These are phyloP conservation scores for Termitomyces sp. DNA, from an alignment of 768 basidiomycete genomes.

Conservation along the genomic window DNA sequence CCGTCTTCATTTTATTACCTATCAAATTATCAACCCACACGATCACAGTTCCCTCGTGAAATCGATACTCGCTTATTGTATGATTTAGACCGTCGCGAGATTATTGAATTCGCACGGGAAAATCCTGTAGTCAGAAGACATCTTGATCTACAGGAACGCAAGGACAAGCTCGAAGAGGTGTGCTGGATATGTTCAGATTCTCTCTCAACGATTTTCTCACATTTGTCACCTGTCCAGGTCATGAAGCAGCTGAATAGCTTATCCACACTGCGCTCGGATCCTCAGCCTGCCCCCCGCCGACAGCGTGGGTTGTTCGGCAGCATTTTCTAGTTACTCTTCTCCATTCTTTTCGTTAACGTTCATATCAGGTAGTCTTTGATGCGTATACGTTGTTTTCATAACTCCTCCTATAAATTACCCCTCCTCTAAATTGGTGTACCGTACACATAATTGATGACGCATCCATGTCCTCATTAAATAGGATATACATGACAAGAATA, in stretches of 20 bases:
- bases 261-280: constrained; percentile 83
- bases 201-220: not conserved
- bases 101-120: constrained; percentile 89
- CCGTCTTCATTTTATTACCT: too few relatives aligned
- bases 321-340: constrained; percentile 48
- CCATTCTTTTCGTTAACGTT: not conserved
- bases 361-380: not conserved
- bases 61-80: constrained; percentile 93
- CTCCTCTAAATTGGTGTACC: constrained; percentile 8
- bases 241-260: constrained; percentile 95
- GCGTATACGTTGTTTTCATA: not conserved
- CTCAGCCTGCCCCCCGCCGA: constrained; percentile 68
- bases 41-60: constrained; percentile 85
- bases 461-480: not conserved
- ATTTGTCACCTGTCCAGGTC: constrained; percentile 45
- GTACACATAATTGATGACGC: constrained; percentile 1
- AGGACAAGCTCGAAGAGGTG: constrained; percentile 96
- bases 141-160: constrained; percentile 92
- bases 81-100: constrained; percentile 88
- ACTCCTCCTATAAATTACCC: constrained; percentile 7
- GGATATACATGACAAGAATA: constrained; percentile 5
- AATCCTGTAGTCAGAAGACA: constrained; percentile 87
- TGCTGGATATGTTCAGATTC: constrained; percentile 4
- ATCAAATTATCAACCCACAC: not conserved
- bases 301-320: constrained; percentile 77